These are phyloP conservation scores for Sugiyamaella smithiae DNA, from an alignment of 805 yeast genomes.

Conservation along the genomic window DNA sequence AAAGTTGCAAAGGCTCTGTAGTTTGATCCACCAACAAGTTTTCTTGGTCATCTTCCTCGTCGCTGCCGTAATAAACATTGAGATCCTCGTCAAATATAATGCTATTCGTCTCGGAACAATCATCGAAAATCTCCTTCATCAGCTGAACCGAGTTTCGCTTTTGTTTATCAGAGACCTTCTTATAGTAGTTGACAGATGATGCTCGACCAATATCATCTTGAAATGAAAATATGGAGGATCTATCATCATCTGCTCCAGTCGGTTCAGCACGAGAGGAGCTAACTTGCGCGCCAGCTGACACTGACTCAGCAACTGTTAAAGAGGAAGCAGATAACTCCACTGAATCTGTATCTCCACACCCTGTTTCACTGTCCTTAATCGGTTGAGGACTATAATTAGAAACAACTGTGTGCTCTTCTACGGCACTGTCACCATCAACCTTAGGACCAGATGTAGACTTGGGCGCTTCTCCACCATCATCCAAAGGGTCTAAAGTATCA, in stretches of 20 bases:
- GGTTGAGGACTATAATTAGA: too few species aligned
- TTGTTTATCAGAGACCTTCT: slow-evolving; percentile 23
- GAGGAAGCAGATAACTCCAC: not conserved
- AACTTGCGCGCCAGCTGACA: too few species aligned
- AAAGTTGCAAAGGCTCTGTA: not conserved
- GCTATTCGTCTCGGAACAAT: slow-evolving; percentile 24
- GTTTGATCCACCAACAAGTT: not conserved
- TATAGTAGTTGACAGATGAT: slow-evolving; percentile 53
- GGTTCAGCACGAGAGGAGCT: not conserved
- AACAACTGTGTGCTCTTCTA: not conserved
- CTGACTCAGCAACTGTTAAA: too few species aligned
- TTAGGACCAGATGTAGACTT: not conserved
- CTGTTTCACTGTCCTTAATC: not conserved
- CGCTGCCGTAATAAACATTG: slow-evolving; percentile 17
- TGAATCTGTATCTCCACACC: not conserved
- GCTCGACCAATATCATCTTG: slow-evolving; percentile 43
- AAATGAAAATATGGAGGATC: slow-evolving; percentile 47
- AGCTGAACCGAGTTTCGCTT: slow-evolving; percentile 1
- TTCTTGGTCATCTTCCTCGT: slow-evolving; percentile 12
- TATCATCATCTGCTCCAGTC: slow-evolving; percentile 16
- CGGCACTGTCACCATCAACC: not conserved
- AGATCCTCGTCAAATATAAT: slow-evolving; percentile 28
- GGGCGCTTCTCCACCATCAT: not conserved
- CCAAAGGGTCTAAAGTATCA: not conserved
- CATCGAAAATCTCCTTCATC: slow-evolving; percentile 19